These are phyloP conservation scores for Sporothrix phasma DNA, from an alignment of 2,329 filamentous ascomycete species.

Conservation along the genomic window DNA sequence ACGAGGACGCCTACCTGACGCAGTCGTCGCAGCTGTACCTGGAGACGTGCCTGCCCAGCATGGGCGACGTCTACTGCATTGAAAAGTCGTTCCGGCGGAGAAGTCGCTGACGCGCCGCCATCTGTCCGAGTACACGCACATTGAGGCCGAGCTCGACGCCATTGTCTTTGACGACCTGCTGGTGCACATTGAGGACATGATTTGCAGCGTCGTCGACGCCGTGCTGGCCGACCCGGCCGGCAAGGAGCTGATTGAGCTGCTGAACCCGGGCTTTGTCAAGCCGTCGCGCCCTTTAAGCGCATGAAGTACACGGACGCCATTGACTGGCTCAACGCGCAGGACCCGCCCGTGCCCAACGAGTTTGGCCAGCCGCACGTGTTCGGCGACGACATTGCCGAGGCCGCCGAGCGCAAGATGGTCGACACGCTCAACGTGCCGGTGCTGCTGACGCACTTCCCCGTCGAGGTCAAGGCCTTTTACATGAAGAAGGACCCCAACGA, in stretches of 20 bases:
- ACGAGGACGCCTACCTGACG: constrained; percentile 81
- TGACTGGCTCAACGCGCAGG: constrained; percentile 80
- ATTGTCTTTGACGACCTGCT: constrained; percentile 88
- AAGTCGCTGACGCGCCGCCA: constrained; percentile 92
- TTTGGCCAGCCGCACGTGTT: constrained; percentile 83
- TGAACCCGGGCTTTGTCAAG: constrained; percentile 82
- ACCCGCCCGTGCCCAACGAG: constrained; percentile 74
- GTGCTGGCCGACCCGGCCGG: constrained; percentile 64
- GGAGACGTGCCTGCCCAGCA: constrained; percentile 80
- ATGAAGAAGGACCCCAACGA: constrained; percentile 85
- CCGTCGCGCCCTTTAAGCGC: constrained; percentile 82
- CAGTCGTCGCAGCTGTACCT: constrained; percentile 97
- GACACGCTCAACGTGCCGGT: constrained; percentile 93
- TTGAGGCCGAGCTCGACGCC: constrained; percentile 94
- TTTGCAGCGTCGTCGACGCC: constrained; percentile 76
- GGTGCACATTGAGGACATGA: constrained; percentile 72
- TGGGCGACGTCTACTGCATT: constrained; percentile 95
- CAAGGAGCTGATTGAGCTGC: constrained; percentile 64
- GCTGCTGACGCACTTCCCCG: constrained; percentile 74
- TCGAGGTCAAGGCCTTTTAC: constrained; percentile 98
- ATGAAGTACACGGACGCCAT: constrained; percentile 96
- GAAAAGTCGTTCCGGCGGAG: constrained; percentile 98
- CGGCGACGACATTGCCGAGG: constrained; percentile 91
- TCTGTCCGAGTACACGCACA: constrained; percentile 86
- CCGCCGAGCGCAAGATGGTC: constrained; percentile 92